Evolutionary conservation across 2,329 filamentous ascomycete genomes (phyloP).

Genomic region (Cladosporium sp.): DNA sequence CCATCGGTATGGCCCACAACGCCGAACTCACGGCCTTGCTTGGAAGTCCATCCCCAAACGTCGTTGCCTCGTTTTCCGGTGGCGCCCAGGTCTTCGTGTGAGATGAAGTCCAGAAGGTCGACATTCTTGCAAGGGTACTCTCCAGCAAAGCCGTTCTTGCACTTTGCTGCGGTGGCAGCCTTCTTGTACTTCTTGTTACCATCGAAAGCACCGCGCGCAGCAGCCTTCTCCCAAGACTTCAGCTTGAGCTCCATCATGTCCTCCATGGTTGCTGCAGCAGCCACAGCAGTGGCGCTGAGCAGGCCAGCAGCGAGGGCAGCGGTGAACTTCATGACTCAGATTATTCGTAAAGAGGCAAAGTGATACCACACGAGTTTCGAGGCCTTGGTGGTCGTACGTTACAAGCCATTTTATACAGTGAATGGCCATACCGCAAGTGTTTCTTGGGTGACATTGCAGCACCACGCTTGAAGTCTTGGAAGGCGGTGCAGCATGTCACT

Average conservation of each 20-base stretch:
- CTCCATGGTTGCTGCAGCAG: constrained; percentile 14
- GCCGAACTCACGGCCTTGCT: constrained; percentile 52
- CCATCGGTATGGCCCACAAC: constrained; percentile 52
- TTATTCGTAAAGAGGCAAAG: too few relatives aligned
- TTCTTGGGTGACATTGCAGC: constrained; percentile 2
- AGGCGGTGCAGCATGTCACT: background rate
- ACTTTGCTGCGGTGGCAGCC: constrained; percentile 26
- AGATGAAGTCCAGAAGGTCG: constrained; percentile 43
- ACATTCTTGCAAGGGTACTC: constrained; percentile 38
- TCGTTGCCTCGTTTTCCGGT: constrained; percentile 39
- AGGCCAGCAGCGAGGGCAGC: constrained; percentile 15
- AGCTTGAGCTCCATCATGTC: constrained; percentile 16
- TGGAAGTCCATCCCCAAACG: constrained; percentile 52
- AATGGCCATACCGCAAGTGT: background rate
- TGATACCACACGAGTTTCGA: background rate
- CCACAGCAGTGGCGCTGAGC: constrained; percentile 17
- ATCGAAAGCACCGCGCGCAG: constrained; percentile 13
- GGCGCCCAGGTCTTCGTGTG: constrained; percentile 42
- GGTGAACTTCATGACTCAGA: constrained; percentile 13
- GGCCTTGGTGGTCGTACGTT: background rate
- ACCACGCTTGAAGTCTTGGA: constrained; percentile 13
- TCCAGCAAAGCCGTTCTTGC: constrained; percentile 40
- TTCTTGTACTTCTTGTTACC: constrained; percentile 20
- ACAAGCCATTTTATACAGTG: background rate
- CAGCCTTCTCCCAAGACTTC: constrained; percentile 12